phyloP scores from a whole-genome alignment of 2,329 filamentous ascomycete species.

The Hirsutella thompsonii region DNA sequence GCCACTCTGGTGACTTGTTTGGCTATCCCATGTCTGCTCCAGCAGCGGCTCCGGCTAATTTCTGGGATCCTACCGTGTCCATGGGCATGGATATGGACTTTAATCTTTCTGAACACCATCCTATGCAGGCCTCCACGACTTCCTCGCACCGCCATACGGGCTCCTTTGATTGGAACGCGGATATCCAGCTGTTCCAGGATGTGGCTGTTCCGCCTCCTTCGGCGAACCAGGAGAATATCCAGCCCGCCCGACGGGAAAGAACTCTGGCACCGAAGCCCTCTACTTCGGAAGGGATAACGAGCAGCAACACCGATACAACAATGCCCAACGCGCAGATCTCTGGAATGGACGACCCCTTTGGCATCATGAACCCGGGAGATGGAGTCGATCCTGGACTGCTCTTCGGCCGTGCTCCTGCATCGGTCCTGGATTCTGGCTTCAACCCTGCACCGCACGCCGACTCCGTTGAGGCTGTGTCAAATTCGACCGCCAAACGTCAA shows the following conservation, averaged over 20 bases:
- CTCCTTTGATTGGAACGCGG: slow-evolving; percentile 44
- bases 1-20: slow-evolving; percentile 41
- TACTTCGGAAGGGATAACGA: slow-evolving; percentile 15
- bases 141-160: slow-evolving; percentile 31
- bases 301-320: slow-evolving; percentile 12
- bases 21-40: slow-evolving; percentile 48
- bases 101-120: slow-evolving; percentile 24
- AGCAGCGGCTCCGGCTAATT: slow-evolving; percentile 34
- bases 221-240: slow-evolving; percentile 22
- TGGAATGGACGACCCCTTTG: slow-evolving; percentile 37
- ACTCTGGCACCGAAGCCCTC: slow-evolving; percentile 37
- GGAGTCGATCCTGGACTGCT: slow-evolving; percentile 49
- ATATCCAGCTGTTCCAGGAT: slow-evolving; percentile 42
- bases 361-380: slow-evolving; percentile 28
- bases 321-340: slow-evolving; percentile 28
- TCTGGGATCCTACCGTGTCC: slow-evolving; percentile 41
- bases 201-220: slow-evolving; percentile 18
- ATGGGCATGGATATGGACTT: slow-evolving; percentile 53
- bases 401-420: slow-evolving; percentile 38
- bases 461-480: slow-evolving; percentile 14
- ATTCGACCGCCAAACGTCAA: slow-evolving; percentile 12
- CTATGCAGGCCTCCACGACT: slow-evolving; percentile 24
- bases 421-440: slow-evolving; percentile 28
- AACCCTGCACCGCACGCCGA: slow-evolving; percentile 14
- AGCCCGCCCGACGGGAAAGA: slow-evolving; percentile 27